phyloP scores from a whole-genome alignment of 371 early-diverging fungal species.

The Mortierella sp. region DNA sequence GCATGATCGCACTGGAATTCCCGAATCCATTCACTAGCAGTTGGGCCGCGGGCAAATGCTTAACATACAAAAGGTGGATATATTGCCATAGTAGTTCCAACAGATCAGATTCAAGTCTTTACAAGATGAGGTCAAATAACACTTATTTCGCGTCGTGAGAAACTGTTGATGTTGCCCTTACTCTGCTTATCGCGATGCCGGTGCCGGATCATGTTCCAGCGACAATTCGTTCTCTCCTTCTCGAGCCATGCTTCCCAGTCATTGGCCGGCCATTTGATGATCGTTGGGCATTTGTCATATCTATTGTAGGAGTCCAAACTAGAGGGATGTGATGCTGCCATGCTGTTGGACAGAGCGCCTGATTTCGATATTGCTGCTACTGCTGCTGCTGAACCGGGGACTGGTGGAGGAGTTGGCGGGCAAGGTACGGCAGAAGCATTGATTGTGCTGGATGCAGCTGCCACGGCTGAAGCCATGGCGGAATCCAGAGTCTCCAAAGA shows the following conservation, averaged over 20 bases:
- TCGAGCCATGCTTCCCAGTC: constrained; percentile 56
- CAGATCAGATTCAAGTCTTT: background rate
- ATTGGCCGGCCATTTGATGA: constrained; percentile 21
- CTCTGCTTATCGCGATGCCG: constrained; percentile 48
- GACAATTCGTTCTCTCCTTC: constrained; percentile 27
- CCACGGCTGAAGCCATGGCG: constrained; percentile 28
- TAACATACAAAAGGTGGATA: background rate
- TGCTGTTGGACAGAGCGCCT: background rate
- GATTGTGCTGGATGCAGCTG: constrained; percentile 18
- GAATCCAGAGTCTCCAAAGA: constrained; percentile 26
- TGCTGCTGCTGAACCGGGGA: constrained; percentile 17
- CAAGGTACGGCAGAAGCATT: background rate
- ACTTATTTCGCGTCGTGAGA: no score
- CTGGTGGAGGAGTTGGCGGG: background rate
- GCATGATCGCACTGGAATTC: constrained; percentile 57
- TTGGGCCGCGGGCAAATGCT: constrained; percentile 54
- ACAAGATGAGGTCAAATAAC: no score
- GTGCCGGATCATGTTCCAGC: constrained; percentile 49
- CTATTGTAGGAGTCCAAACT: background rate
- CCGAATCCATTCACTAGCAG: constrained; percentile 54
- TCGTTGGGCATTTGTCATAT: constrained; percentile 33
- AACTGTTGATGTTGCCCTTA: constrained; percentile 13
- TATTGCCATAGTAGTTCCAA: background rate
- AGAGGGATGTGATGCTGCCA: background rate
- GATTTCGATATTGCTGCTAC: constrained; percentile 19